phyloP scores from a whole-genome alignment of 495 filamentous ascomycete genomes.

The Melanomma pulvis-pyrius region DNA sequence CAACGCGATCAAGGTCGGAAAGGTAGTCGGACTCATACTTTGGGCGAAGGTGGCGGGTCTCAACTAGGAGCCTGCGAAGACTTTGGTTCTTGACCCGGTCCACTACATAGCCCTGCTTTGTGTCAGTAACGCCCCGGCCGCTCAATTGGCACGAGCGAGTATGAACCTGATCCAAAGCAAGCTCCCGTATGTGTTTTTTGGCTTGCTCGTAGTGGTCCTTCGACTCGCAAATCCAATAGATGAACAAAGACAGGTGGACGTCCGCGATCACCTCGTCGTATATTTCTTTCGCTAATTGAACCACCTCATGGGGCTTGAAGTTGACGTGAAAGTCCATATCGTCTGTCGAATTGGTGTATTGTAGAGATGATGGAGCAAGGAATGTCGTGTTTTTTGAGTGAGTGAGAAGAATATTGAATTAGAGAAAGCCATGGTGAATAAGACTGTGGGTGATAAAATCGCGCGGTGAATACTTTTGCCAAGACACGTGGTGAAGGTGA shows the following conservation, averaged over 20 bases:
- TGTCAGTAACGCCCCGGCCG: background rate
- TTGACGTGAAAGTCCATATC: slow-evolving; percentile 18
- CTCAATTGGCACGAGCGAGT: background rate
- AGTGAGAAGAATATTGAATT: background rate
- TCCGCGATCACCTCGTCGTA: slow-evolving; percentile 21
- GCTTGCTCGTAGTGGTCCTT: slow-evolving; percentile 14
- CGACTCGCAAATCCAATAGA: slow-evolving; percentile 17
- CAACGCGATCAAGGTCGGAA: background rate
- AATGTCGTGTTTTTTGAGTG: background rate
- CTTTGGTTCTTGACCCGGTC: slow-evolving; percentile 6
- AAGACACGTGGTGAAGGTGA: background rate
- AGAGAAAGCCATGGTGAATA: background rate
- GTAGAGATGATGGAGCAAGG: background rate
- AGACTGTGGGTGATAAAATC: no score
- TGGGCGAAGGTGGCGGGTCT: background rate
- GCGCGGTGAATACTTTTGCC: background rate
- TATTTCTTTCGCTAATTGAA: slow-evolving; percentile 7
- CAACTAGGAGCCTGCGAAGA: slow-evolving; percentile 14
- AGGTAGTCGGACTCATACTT: slow-evolving; percentile 13
- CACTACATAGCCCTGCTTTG: slow-evolving; percentile 13
- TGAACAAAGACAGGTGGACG: slow-evolving; percentile 19
- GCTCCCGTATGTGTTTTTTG: slow-evolving; percentile 19
- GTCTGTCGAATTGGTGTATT: background rate
- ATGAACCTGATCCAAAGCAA: slow-evolving; percentile 23
- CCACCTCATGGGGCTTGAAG: slow-evolving; percentile 9